These are phyloP conservation scores for Rhytidiadelphus loreus DNA, from an alignment of 225 moss, liverwort and hornwort species.

Conservation along the genomic window DNA sequence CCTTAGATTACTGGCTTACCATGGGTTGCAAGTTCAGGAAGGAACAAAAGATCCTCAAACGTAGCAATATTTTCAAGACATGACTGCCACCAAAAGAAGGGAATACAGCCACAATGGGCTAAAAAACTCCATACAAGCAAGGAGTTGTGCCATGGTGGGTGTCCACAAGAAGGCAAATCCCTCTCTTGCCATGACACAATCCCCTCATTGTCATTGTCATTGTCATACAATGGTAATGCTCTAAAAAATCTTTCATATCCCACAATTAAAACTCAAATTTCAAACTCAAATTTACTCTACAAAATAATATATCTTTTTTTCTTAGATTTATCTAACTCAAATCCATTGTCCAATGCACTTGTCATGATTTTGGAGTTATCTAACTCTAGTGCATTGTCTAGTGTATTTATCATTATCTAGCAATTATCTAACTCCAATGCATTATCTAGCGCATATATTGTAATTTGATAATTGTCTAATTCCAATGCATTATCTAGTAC, in stretches of 20 bases:
- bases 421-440: background rate
- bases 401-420: no score
- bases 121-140: fast-evolving
- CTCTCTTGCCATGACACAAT: background rate
- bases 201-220: fast-evolving
- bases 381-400: background rate
- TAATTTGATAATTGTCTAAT: background rate
- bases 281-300: background rate
- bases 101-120: background rate
- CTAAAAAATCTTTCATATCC: background rate
- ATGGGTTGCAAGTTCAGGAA: background rate
- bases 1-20: background rate
- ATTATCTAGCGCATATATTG: background rate
- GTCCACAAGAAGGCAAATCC: fast-evolving
- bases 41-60: background rate
- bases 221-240: fast-evolving
- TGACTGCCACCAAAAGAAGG: background rate
- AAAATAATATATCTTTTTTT: background rate
- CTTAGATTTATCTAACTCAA: no score
- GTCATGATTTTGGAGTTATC: background rate
- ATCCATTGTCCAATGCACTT: no score
- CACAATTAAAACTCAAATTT: background rate
- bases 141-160: background rate
- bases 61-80: background rate
- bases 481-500: background rate